Evolutionary conservation across 352 stramenopile species (phyloP).

Genomic region (Achlya hypogyna): DNA sequence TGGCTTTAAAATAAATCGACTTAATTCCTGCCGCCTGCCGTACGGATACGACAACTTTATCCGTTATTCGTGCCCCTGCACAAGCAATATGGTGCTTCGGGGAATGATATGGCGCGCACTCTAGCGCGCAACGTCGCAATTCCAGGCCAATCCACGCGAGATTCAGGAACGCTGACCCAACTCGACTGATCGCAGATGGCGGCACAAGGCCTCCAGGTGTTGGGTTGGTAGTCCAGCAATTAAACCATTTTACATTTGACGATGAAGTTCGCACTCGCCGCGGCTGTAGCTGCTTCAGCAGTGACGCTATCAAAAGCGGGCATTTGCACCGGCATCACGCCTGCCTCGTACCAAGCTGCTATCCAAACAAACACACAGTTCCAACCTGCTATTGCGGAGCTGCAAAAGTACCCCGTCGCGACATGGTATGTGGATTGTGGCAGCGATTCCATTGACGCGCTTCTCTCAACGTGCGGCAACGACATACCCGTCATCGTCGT

Average conservation of each 20-base stretch:
- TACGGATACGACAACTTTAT: no score
- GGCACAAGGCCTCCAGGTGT: not conserved
- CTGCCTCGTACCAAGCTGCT: not conserved
- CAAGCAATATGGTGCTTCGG: not conserved
- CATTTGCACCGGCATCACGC: slow-evolving; percentile 8
- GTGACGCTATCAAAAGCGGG: not conserved
- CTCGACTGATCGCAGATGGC: not conserved
- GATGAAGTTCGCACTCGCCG: not conserved
- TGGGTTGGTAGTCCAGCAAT: no score
- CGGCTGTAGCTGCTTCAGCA: not conserved
- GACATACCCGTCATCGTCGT: slow-evolving; percentile 24
- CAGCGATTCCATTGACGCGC: not conserved
- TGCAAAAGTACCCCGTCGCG: slow-evolving; percentile 44
- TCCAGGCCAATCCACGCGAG: no score
- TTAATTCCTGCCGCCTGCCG: no score
- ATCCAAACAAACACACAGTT: slow-evolving; percentile 29
- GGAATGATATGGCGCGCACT: not conserved
- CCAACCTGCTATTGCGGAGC: slow-evolving; percentile 25
- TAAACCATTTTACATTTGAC: no score
- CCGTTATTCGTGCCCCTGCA: no score
- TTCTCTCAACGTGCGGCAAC: not conserved
- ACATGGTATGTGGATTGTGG: slow-evolving; percentile 47
- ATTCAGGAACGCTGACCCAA: not conserved
- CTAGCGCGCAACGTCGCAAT: no score
- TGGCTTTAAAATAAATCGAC: no score